A percentile compares a stretch with the other conserved stretches of the same genome.
phyloP scores from a whole-genome alignment of 2,329 filamentous ascomycete species.

The Clarireedia sp. region DNA sequence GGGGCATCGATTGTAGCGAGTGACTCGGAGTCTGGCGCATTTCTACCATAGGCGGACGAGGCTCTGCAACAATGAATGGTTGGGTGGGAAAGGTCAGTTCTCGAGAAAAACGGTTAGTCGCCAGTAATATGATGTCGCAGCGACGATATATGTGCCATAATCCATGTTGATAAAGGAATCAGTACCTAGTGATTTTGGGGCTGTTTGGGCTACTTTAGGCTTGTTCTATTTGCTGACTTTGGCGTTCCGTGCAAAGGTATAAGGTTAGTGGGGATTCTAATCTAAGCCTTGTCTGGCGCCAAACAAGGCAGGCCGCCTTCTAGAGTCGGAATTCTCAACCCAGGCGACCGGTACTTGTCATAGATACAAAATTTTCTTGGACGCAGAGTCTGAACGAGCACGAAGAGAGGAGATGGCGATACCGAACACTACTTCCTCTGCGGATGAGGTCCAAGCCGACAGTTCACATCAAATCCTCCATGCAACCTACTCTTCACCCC shows the following conservation, averaged over 20 bases:
- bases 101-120: background rate
- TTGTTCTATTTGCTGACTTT: background rate
- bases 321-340: too few relatives aligned
- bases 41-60: background rate
- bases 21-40: conserved; percentile 3
- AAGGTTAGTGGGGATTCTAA: background rate
- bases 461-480: conserved; percentile 8
- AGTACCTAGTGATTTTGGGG: background rate
- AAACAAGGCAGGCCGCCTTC: background rate
- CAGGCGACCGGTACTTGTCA: too few relatives aligned
- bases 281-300: background rate
- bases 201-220: background rate
- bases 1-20: conserved; percentile 9
- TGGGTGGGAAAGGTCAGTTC: background rate
- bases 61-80: background rate
- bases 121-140: background rate
- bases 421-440: background rate
- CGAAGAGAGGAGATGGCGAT: background rate
- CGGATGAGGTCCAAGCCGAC: background rate
- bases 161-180: background rate
- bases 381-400: too few relatives aligned
- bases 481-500: conserved; percentile 47
- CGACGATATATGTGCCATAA: background rate
- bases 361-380: background rate
- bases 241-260: background rate